Base-by-base conservation (phyloP, 2,329 filamentous ascomycete genomes). In the Sporothrix pseudoabietina region DNA sequence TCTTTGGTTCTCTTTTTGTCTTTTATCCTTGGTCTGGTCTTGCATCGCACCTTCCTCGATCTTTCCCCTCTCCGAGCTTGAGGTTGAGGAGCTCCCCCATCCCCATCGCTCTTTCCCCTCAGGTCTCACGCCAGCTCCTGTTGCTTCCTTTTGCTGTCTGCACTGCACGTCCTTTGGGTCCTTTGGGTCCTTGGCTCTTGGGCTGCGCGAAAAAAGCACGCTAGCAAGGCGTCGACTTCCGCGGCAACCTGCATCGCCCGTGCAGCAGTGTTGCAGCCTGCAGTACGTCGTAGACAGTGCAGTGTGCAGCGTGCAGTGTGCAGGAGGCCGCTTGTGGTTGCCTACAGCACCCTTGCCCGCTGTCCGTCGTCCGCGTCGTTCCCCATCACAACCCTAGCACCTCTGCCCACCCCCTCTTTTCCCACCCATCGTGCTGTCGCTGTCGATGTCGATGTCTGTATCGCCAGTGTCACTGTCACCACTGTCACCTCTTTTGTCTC, bases 201-300 rank as follows among this genome's bases (percentile, higher is more conserved):
- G 16, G n/a, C 26, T 57, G 35, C 52, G 52, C 68, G 52, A 70
- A 71, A 59, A 71, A 71, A 71, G 69, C 49, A 57, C 69, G 69
- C 69, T 71, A 71, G 69, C 69, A 47, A 47, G 54, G 66, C 68
- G 52, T 30, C 47, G n/a, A 32, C 69, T 54, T 32, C 49, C 68
- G 35, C 69, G 69, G 69, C 69, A 71, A 41, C 44, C 41, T 65
- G 69, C 69, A 65, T 63, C 30, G 22, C 65, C 65, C 52, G 49
- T 63, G 63, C 55, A 59, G 55, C 55, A 35, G 55, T 22, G 35
- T 41, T n/a, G 52, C 52, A 55, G 52, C 52, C 22, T 55, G 52
- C 52, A 55, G n/a, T n/a, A n/a, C n/a, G n/a, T n/a, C n/a, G n/a
- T 2, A 22, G 12, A 9, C 66, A 44, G 52, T 65, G 65, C 26